Evolutionary conservation across 23 red algal genomes (phyloP).

Genomic region (Gracilaria caudata): DNA sequence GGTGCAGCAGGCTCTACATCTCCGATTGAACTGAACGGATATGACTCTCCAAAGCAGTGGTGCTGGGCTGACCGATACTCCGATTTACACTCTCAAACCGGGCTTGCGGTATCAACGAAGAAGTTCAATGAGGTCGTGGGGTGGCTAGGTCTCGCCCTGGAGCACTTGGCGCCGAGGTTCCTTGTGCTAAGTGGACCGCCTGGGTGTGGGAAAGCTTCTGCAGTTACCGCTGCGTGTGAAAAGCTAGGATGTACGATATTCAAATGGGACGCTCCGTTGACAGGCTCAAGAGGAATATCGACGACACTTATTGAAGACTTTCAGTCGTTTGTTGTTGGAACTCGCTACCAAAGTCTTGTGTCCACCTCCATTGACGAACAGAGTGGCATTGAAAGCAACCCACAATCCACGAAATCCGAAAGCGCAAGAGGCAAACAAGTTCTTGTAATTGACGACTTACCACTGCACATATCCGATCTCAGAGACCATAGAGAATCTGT

Average conservation of each 20-base stretch:
- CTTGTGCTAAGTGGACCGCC: constrained; percentile 63
- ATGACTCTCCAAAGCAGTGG: not conserved
- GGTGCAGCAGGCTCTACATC: no score
- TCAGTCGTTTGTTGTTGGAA: constrained; percentile 54
- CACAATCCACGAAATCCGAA: not conserved
- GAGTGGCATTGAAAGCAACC: not conserved
- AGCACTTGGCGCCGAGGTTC: constrained; percentile 29
- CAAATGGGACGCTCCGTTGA: constrained; percentile 52
- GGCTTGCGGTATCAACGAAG: constrained; percentile 41
- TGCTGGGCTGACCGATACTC: constrained; percentile 44
- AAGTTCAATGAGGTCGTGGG: constrained; percentile 59
- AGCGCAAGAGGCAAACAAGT: not conserved
- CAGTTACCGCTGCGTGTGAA: constrained; percentile 12
- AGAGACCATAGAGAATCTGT: constrained; percentile 1
- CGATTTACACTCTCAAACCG: constrained; percentile 26
- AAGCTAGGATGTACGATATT: constrained; percentile 11
- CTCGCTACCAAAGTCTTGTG: constrained; percentile 36
- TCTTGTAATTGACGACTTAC: constrained; percentile 65
- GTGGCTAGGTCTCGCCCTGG: constrained; percentile 45
- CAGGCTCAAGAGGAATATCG: constrained; percentile 7
- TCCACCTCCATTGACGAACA: not conserved
- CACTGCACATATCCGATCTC: constrained; percentile 28
- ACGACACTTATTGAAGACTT: constrained; percentile 49
- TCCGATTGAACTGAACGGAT: not conserved
- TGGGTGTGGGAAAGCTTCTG: constrained; percentile 56